Base-by-base conservation (phyloP, 352 stramenopile genomes). In the Phytophthora crassamura region DNA sequence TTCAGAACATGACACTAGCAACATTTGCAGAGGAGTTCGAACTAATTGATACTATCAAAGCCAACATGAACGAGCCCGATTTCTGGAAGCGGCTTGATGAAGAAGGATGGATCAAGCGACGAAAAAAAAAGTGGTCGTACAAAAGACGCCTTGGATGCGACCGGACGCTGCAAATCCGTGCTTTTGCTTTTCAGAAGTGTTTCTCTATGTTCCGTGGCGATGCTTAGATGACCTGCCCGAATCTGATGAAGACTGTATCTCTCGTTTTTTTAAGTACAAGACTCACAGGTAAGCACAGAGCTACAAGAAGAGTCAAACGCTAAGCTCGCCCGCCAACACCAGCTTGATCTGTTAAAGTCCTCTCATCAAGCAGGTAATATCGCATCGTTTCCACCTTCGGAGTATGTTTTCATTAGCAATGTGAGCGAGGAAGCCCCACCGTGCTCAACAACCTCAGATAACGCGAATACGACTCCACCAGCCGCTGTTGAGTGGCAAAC, bases 161-260 rank as follows among this genome's bases (percentile, higher is more conserved):
- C 39, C 41, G 32, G 39, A 45, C 15, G 11, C 35, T 40, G 15
- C 35, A n/a, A n/a, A n/a, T n/a, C 11, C 35, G 10, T 12, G 20
- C 39, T 45, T 45, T 45, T 45, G 39, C 5, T 45, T 45, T 20
- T 45, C 39, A 22, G 39, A 45, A 20, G n/a, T 22, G n/a, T 45
- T 45, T 45, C 35, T 45, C 12, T 45, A 45, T 45, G 39, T 45
- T 45, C 7, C 39, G 11, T 45, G 39, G 39, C 39, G 10, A 45
- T 45, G 14, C 12, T 7, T 25, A 18, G 39, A 45, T 20, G 39
- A 45, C 39, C 5, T 45, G 12, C 39, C 39, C 2, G 20, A 15
- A 10, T 22, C 7, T 10, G 39, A 45, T 45, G 39, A 45, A 22
- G 39, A 45, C 14, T 45, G 39, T 45, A 16, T 20, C 25, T 2